Evolutionary conservation across 306 rosid genomes (phyloP), one percentile per base, ranked within the genome.

Genomic region (Sophora flavescens): DNA sequence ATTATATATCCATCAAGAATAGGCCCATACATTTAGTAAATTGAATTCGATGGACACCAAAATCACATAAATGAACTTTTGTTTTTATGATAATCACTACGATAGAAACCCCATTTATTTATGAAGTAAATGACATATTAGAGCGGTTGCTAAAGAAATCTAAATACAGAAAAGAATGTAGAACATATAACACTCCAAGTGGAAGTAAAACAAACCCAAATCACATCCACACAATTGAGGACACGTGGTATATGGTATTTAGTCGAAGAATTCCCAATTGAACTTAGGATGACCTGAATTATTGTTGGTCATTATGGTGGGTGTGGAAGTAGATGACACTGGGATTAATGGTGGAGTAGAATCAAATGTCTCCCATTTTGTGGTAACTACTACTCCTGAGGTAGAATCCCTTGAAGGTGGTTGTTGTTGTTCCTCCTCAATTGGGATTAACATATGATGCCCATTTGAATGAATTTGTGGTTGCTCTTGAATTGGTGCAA

Each of bases 321-420:
- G 13, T 62, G 87, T 17, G 18, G 90, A 83, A 75, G 87, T 71
- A 0, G 93, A 70, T 42, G 82, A 42, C 36, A 76, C 38, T 48
- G 87, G 83, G 45, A 86, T 83, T 57, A 87, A 68, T 54, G 89
- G 84, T 0, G 90, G 91, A 18, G 61, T 51, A 5, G 92, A 78
- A 74, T 95, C 97, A 74, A 95, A 95, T 18, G 89, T 90, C 82
- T 95, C 99, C 99, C 99, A 95, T 48, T 85, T 86, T 26, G 97
- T 92, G 50, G 99, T 92, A 42, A 92, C 97, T n/a, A 90, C 91
- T 4, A 90, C 85, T 75, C 85, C 90, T 30, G 96, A 84, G 38
- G 85, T 54, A 8, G 92, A 81, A 75, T 84, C 39, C 78, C 83
- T 74, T 16, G 85, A 54, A 15, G 80, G 72, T 59, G 74, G 87